Evolutionary conservation across 495 filamentous ascomycete genomes (phyloP).

Genomic region (Penicillium manginii): DNA sequence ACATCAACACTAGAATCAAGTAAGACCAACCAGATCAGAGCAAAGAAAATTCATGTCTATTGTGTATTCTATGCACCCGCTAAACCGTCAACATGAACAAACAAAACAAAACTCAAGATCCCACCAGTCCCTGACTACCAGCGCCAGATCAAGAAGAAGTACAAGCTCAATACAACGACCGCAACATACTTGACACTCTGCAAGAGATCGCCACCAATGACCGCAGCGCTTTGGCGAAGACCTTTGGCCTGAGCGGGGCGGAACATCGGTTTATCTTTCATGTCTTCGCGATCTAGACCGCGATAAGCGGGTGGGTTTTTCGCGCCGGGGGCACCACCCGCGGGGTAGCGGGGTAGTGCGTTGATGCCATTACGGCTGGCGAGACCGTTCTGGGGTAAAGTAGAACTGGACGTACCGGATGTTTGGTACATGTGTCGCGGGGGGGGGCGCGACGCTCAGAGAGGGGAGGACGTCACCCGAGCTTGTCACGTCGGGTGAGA

Average conservation of each 20-base stretch:
- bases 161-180: constrained; percentile 48
- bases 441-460: constrained; percentile 32
- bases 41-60: not conserved
- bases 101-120: not conserved
- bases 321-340: constrained; percentile 8
- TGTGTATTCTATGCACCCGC: constrained; percentile 22
- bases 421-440: constrained; percentile 31
- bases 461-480: constrained; percentile 41
- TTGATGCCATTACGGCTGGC: constrained; percentile 38
- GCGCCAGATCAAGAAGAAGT: constrained; percentile 56
- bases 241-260: constrained; percentile 16
- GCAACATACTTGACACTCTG: constrained; percentile 44
- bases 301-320: constrained; percentile 32
- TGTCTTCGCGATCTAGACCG: constrained; percentile 29
- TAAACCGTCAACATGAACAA: constrained; percentile 14
- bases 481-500: constrained; percentile 18
- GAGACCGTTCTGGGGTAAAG: constrained; percentile 33
- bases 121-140: constrained; percentile 38
- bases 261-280: constrained; percentile 29
- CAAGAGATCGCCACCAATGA: constrained; percentile 30
- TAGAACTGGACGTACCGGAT: constrained; percentile 45
- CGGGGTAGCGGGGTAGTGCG: constrained; percentile 27
- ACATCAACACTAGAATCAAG: no score
- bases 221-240: constrained; percentile 11
- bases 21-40: not conserved